These are phyloP conservation scores for Xylaria hypoxylon DNA, from an alignment of 2,329 filamentous ascomycete species.

Conservation along the genomic window DNA sequence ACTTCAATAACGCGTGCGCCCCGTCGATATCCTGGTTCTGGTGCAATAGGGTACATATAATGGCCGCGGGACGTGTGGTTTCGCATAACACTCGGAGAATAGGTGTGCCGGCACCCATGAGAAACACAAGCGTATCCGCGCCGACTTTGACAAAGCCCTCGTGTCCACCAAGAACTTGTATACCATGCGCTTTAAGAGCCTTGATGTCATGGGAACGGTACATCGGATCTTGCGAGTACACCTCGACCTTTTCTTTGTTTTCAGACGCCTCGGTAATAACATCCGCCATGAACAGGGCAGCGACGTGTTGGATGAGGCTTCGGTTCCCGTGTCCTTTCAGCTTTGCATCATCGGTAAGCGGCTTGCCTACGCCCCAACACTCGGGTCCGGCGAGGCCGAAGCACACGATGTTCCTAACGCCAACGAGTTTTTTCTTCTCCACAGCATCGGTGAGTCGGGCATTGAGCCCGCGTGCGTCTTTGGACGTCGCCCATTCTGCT, in stretches of 20 bases:
- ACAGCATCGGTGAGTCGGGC: not conserved
- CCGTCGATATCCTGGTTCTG: too few species aligned
- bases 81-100: not conserved
- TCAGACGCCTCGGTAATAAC: not conserved
- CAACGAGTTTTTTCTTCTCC: not conserved
- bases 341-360: not conserved
- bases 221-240: not conserved
- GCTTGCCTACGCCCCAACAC: not conserved
- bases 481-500: not conserved
- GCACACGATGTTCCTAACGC: slow-evolving; percentile 2
- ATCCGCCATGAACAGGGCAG: slow-evolving; percentile 2
- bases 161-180: not conserved
- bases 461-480: not conserved
- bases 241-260: not conserved
- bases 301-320: not conserved
- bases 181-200: not conserved
- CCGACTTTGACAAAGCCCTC: not conserved
- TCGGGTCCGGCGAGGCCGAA: not conserved
- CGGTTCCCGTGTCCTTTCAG: not conserved
- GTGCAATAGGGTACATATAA: not conserved
- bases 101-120: not conserved
- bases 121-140: not conserved
- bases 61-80: not conserved
- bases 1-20: too few species aligned
- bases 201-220: not conserved